Evolutionary conservation across 169 alveolate species (phyloP).

Genomic region (Plasmodium blacklocki): DNA sequence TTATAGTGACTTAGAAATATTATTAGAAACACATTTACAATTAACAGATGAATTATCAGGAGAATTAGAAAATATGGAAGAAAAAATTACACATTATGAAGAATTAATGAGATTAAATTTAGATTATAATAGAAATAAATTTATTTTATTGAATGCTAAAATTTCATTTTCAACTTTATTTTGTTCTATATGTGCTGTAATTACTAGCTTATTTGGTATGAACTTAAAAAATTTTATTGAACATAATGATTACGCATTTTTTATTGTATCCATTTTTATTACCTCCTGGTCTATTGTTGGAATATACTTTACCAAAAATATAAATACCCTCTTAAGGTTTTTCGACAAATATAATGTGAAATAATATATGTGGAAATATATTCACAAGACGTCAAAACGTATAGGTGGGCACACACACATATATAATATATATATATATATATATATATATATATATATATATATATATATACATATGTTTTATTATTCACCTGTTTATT

Average conservation of each 20-base stretch:
- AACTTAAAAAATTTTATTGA: slow-evolving; percentile 57
- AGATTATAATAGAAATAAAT: slow-evolving; percentile 68
- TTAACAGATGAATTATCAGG: slow-evolving; percentile 60
- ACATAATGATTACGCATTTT: slow-evolving; percentile 48
- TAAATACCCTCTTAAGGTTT: slow-evolving; percentile 31
- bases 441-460: no score
- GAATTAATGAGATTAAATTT: slow-evolving; percentile 56
- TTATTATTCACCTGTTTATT: no score
- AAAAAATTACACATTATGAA: slow-evolving; percentile 70
- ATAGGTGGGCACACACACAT: no score
- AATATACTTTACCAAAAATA: slow-evolving; percentile 27
- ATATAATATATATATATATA: no score
- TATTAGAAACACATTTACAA: slow-evolving; percentile 66
- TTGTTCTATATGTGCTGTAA: slow-evolving; percentile 46
- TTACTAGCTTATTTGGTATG: slow-evolving; percentile 68
- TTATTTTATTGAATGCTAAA: slow-evolving; percentile 54
- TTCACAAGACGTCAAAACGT: not conserved
- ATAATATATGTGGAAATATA: not conserved
- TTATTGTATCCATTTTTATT: slow-evolving; percentile 24
- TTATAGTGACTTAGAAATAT: slow-evolving; percentile 39
- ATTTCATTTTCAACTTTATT: slow-evolving; percentile 52
- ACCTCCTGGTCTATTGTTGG: slow-evolving; percentile 38
- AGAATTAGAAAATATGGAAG: slow-evolving; percentile 59
- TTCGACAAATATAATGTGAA: slow-evolving; percentile 29
- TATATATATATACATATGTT: no score